phyloP scores from a whole-genome alignment of 2,329 filamentous ascomycete genomes.

The Penicillium expansum region DNA sequence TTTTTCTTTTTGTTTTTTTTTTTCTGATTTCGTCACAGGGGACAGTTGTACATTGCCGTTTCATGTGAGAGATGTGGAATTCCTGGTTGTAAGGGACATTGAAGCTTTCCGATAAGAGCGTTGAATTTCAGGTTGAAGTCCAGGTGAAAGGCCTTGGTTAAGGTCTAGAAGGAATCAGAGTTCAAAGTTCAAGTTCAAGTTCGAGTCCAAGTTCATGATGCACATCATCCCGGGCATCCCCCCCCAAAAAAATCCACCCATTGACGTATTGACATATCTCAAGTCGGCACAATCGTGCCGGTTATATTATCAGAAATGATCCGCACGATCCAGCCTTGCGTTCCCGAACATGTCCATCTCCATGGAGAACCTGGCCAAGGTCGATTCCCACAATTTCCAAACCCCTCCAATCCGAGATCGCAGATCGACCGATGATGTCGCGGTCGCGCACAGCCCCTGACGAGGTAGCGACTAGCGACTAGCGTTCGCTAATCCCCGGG shows the following conservation, averaged over 20 bases:
- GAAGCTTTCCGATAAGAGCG: not conserved
- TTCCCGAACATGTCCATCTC: not conserved
- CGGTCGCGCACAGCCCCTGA: constrained; percentile 14
- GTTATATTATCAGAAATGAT: constrained; percentile 1
- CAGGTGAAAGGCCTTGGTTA: too few relatives aligned
- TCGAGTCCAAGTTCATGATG: not conserved
- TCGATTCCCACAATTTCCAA: not conserved
- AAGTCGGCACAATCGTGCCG: constrained; percentile 6
- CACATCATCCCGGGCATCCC: not conserved
- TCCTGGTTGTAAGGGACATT: not conserved
- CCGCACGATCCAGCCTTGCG: not conserved
- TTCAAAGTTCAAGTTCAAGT: too few relatives aligned
- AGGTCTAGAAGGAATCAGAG: too few relatives aligned
- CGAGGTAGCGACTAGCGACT: not conserved
- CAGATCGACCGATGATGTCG: constrained; percentile 9
- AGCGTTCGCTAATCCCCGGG: constrained; percentile 10
- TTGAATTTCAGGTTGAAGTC: not conserved
- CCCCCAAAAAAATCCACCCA: not conserved
- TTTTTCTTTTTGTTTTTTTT: not conserved
- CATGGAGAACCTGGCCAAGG: not conserved
- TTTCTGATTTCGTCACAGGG: not conserved
- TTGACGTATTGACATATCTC: not conserved
- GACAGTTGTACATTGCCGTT: not conserved
- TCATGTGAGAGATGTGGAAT: not conserved
- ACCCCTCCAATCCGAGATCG: constrained; percentile 3